Base-by-base conservation (phyloP, 2,329 filamentous ascomycete species). In the Paecilomyces variotii region DNA sequence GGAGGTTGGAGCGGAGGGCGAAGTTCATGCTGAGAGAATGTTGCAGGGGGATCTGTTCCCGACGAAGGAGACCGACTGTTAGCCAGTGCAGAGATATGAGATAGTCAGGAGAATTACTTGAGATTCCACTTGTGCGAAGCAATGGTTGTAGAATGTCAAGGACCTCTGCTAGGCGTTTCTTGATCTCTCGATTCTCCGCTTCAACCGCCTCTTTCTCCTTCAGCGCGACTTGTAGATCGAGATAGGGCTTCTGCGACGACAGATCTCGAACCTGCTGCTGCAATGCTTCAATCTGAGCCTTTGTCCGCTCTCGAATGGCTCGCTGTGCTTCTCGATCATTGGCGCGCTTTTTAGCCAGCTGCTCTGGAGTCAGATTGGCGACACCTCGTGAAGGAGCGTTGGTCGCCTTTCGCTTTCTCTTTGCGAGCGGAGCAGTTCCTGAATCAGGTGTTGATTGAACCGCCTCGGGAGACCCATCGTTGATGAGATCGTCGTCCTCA, bases 251-350 rank as follows among this genome's bases (percentile, higher is more conserved):
- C 74, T 91, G 88, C 59, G 83, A 87, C 59, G 89, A 89, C 64
- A 95, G 80, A 62, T 93, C 88, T 57, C 83, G 80, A 61, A 95
- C 91, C 61, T 84, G 82, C 60, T 80, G 80, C 72, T 94, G 88
- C 60, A 94, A 79, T 5, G 76, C 78, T 70, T 93, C 89, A 65
- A 94, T 94, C 72, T 89, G 88, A 59, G 85, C 84, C 75, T 87
- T 90, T 28, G 90, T 94, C 57, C 90, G 84, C 76, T 93, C 89
- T 50, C 90, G 83, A 60, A 95, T 94, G 45, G 89, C 90, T 54
- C 90, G 84, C 72, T 96, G 90, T 30, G 90, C 91, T 73, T 95
- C 90, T 59, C 90, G 86, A 71, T 95, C 90, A 82, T 96, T 96
- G 68, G 90, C 90, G 63, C 92, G 83, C 79, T 96, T 97, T 74